Evolutionary conservation across 179 eudicot genomes (phyloP).

Genomic region (Spergularia azorica): DNA sequence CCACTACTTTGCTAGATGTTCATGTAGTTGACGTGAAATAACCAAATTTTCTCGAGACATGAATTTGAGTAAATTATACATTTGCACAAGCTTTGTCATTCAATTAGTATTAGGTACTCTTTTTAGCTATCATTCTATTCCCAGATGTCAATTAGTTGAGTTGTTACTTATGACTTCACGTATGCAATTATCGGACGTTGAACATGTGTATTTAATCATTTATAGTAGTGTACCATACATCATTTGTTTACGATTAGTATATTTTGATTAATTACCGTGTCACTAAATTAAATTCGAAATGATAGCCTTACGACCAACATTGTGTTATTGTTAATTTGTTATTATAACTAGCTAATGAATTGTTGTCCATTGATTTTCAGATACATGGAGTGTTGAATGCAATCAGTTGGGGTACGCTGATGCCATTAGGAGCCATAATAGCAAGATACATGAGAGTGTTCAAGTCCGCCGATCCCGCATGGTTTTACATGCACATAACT

Average conservation of each 20-base stretch:
- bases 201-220: too few species aligned
- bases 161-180: not conserved
- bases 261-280: too few species aligned
- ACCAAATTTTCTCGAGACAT: conserved; percentile 6
- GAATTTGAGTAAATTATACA: not conserved
- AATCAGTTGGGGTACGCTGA: conserved; percentile 46
- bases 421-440: conserved; percentile 47
- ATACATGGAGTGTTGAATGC: conserved; percentile 45
- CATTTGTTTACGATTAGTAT: too few species aligned
- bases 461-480: conserved; percentile 44
- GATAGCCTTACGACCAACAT: too few species aligned
- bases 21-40: not conserved
- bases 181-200: not conserved
- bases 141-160: too few species aligned
- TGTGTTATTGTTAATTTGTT: too few species aligned
- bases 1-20: not conserved
- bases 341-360: not conserved
- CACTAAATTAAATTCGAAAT: too few species aligned
- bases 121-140: too few species aligned
- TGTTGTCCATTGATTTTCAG: conserved; percentile 16
- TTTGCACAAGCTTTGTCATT: too few species aligned
- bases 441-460: conserved; percentile 52
- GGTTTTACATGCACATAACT: conserved; percentile 44
- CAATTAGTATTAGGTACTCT: too few species aligned
- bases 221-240: too few species aligned